phyloP scores from a whole-genome alignment of 345 rosid species.

The Pelargonium nanum region DNA sequence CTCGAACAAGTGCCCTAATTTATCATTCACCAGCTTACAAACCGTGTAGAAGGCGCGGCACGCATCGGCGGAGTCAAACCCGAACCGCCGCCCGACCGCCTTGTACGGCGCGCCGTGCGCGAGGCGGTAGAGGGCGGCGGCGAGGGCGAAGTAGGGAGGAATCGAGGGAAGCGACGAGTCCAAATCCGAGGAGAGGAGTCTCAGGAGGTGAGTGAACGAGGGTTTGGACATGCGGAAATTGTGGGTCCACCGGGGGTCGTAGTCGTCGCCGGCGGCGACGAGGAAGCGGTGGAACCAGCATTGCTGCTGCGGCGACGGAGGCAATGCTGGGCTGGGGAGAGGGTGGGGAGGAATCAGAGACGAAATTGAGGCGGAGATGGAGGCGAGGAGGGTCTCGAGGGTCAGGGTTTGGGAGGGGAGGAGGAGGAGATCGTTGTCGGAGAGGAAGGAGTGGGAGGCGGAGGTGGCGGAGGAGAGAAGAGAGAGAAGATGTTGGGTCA shows the following conservation, averaged over 20 bases:
- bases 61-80: constrained; percentile 38
- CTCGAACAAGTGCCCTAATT: background rate
- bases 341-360: constrained; percentile 15
- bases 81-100: constrained; percentile 35
- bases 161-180: constrained; percentile 26
- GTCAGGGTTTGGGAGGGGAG: constrained; percentile 32
- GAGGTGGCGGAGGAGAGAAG: constrained; percentile 37
- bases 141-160: constrained; percentile 39
- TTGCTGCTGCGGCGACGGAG: constrained; percentile 5
- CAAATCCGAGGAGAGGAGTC: constrained; percentile 29
- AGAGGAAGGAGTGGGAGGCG: constrained; percentile 38
- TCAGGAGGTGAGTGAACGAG: constrained; percentile 37
- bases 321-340: constrained; percentile 9
- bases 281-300: constrained; percentile 43
- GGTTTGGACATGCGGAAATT: constrained; percentile 51
- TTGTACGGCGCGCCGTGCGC: constrained; percentile 55
- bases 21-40: constrained; percentile 13
- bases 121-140: constrained; percentile 61
- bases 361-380: constrained; percentile 22
- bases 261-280: constrained; percentile 21
- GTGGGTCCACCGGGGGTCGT: constrained; percentile 47
- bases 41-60: constrained; percentile 56
- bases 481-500: constrained; percentile 19
- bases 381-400: constrained; percentile 30
- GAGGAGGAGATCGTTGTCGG: constrained; percentile 33